Base-by-base conservation (phyloP, 176 grass and related monocot species). In the Luzula sylvatica region DNA sequence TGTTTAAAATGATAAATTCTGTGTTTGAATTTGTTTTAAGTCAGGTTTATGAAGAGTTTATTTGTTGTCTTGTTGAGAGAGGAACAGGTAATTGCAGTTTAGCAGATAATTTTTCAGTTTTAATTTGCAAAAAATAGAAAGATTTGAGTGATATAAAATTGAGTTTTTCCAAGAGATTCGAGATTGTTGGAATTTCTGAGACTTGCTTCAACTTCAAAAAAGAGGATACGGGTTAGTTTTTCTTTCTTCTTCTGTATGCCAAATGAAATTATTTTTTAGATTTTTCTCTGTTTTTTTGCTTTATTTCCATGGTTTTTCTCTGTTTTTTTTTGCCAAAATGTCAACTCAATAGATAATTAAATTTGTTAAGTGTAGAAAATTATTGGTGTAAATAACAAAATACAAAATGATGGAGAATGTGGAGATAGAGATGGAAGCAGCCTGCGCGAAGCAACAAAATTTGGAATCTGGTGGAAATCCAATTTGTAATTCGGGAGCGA, bases 341-440 rank as follows among this genome's bases (percentile, higher is more conserved):
- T 35, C 30, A 35, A 35, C 30, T 35, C 30, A 35, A 9, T 35
- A 4, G 30, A 35, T 35, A 35, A 35, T 4, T 35, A 35, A 18
- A 20, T 50, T 20, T 23, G 5, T 5, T 4, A 11, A 24, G 29
- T 64, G 42, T 24, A 64, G 59, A 47, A 44, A 7, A 47, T 16
- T 62, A 11, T n/a, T 15, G 19, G 20, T 11, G 23, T 0, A 26
- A 46, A 46, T 22, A 26, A 22, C 19, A 39, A 8, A 15, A 3
- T 3, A 6, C 17, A 20, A 58, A 28, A 19, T n/a, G 46, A 63
- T 63, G 40, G 23, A 6, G 7, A 19, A 64, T 18, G 11, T 12
- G 4, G 59, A 11, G 15, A 19, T 64, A 64, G 59, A 64, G 26
- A 28, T 49, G 24, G 59, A 64, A 41, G 13, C 21, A 12, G 20